Percentiles rank a stretch among this genome's conserved stretches.
Evolutionary conservation across 768 basidiomycete species (phyloP).

Genomic region (Serendipita sp.): DNA sequence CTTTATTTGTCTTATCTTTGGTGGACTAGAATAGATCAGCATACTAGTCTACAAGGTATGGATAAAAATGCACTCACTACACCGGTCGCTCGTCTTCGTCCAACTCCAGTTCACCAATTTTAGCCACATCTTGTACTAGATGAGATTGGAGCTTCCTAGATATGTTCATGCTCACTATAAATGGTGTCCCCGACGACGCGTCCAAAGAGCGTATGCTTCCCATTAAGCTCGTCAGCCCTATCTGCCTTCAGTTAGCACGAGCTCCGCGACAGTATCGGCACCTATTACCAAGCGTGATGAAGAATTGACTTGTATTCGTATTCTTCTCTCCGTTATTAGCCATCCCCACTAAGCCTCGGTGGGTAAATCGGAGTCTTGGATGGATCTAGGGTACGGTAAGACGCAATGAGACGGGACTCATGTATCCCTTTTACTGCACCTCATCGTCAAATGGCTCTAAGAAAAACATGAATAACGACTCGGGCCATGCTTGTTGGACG

Average conservation of each 20-base stretch:
- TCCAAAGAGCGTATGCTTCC: slow-evolving; percentile 93
- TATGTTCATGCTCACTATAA: slow-evolving; percentile 46
- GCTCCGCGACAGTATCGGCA: neutral
- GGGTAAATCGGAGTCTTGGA: slow-evolving; percentile 72
- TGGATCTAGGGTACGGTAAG: slow-evolving; percentile 32
- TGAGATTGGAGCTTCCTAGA: slow-evolving; percentile 9
- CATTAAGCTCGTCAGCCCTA: slow-evolving; percentile 81
- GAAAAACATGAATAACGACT: neutral
- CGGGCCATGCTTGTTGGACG: slow-evolving; percentile 12
- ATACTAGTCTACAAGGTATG: neutral
- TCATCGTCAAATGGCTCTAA: slow-evolving; percentile 89
- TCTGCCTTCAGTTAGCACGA: slow-evolving; percentile 30
- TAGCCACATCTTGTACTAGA: slow-evolving; percentile 54
- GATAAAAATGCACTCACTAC: slow-evolving; percentile 39
- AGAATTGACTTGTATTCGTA: slow-evolving; percentile 89
- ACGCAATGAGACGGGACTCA: too few relatives aligned
- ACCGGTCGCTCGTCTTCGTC: slow-evolving; percentile 59
- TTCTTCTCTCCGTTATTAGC: slow-evolving; percentile 79
- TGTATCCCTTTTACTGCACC: too few relatives aligned
- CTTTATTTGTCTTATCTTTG: slow-evolving; percentile 71
- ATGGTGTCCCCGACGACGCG: slow-evolving; percentile 74
- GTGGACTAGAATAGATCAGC: slow-evolving; percentile 41
- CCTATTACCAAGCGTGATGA: slow-evolving; percentile 70
- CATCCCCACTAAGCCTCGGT: slow-evolving; percentile 88
- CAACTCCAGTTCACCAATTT: slow-evolving; percentile 78